Conservation (phyloP, 345 rosid species). For the Aquilaria malaccensis region DNA sequence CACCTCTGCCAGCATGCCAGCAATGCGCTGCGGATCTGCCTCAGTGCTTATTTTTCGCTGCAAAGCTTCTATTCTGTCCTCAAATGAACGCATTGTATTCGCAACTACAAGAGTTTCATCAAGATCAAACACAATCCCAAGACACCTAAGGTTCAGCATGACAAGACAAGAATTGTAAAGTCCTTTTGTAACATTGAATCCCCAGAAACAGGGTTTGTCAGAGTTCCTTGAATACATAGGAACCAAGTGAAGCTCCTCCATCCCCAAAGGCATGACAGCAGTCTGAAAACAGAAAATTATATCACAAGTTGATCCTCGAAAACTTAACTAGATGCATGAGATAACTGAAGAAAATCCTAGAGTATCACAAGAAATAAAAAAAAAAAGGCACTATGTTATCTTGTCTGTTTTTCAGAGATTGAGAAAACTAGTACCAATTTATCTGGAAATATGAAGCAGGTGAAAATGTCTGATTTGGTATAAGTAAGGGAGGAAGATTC, state of each 20-base stretch:
- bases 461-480: too few species aligned
- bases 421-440: too few species aligned
- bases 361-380: too few species aligned
- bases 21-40: conserved; percentile 63
- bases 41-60: conserved; percentile 68
- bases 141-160: conserved; percentile 91
- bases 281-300: conserved; percentile 48
- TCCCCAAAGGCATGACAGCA: conserved; percentile 74
- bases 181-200: conserved; percentile 62
- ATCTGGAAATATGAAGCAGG: too few species aligned
- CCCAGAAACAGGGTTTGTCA: conserved; percentile 87
- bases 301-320: background rate
- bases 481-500: too few species aligned
- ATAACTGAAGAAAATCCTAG: too few species aligned
- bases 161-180: conserved; percentile 72
- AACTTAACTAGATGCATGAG: too few species aligned
- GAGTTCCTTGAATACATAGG: conserved; percentile 64
- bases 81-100: conserved; percentile 92
- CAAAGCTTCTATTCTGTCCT: conserved; percentile 80
- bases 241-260: conserved; percentile 91
- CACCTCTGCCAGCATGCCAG: conserved; percentile 72
- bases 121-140: conserved; percentile 96
- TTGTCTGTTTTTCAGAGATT: too few species aligned
- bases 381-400: too few species aligned
- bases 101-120: conserved; percentile 98